phyloP scores from a whole-genome alignment of 106 monocot genomes.

The Acorus calamus region DNA sequence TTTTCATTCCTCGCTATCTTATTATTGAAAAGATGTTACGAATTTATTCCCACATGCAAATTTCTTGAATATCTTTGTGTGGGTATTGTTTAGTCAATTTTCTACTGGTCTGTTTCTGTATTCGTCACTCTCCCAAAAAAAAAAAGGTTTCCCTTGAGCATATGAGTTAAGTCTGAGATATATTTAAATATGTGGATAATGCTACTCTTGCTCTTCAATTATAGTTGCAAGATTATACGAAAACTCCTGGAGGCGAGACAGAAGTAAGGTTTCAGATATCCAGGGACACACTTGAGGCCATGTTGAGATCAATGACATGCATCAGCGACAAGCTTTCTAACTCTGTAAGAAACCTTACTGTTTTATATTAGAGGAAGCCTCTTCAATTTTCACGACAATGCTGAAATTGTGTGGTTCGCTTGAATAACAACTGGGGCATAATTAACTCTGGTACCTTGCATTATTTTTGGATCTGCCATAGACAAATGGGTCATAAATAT shows the following conservation, averaged over 20 bases:
- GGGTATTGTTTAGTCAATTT: no score
- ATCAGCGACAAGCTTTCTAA: slow-evolving; percentile 40
- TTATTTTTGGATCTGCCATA: no score
- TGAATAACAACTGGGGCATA: no score
- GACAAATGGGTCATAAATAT: no score
- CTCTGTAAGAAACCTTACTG: slow-evolving; percentile 25
- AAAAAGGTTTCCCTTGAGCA: no score
- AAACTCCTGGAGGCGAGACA: slow-evolving; percentile 23
- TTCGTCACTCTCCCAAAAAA: no score
- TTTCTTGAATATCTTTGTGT: no score
- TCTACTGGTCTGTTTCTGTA: no score
- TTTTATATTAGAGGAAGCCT: neutral
- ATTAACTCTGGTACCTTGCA: no score
- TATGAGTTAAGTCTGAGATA: no score
- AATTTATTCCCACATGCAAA: no score
- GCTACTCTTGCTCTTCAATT: slow-evolving; percentile 4
- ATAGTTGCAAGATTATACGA: slow-evolving; percentile 50
- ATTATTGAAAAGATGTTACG: no score
- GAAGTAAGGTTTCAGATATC: slow-evolving; percentile 56
- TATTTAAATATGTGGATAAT: neutral
- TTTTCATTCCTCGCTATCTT: neutral
- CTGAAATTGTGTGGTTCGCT: neutral
- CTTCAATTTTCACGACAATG: neutral
- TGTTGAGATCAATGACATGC: slow-evolving; percentile 47
- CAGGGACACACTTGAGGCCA: slow-evolving; percentile 57